Percentiles rank a stretch among this genome's conserved stretches.
These are phyloP conservation scores for Oryza longistaminata DNA, from an alignment of 176 grass and related monocot species.

Conservation along the genomic window DNA sequence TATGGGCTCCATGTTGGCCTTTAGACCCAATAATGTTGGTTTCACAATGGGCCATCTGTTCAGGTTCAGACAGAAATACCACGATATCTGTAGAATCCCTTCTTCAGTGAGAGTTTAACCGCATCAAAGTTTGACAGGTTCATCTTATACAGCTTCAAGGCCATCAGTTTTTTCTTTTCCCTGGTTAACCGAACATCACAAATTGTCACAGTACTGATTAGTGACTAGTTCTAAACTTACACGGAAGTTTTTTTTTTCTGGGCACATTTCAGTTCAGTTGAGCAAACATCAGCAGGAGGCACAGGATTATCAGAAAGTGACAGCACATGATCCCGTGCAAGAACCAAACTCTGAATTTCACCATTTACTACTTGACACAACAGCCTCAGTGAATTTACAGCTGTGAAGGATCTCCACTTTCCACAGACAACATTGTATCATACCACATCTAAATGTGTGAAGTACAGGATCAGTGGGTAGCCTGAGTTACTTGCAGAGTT, in stretches of 20 bases:
- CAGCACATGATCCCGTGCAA: not conserved
- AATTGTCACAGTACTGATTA: not conserved
- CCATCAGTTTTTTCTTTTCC: conserved; percentile 20
- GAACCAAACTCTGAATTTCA: not conserved
- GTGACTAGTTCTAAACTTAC: not conserved
- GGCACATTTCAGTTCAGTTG: not conserved
- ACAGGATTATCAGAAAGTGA: not conserved
- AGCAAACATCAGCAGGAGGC: not conserved
- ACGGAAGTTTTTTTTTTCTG: conserved; percentile 12
- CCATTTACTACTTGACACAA: not conserved
- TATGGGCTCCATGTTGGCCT: not conserved
- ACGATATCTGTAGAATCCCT: no score
- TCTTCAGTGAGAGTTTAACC: no score
- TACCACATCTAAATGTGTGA: not conserved
- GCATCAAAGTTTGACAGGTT: not conserved
- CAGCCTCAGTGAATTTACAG: not conserved
- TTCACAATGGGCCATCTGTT: no score
- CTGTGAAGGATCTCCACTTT: not conserved
- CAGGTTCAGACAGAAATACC: no score
- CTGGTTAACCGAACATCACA: not conserved
- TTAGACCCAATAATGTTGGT: not conserved
- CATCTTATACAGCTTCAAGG: not conserved
- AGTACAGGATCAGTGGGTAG: no score
- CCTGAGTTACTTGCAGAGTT: not conserved
- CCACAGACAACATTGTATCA: not conserved